Conservation (phyloP, 768 basidiomycete genomes). For the Chalciporus pseudorubinellus region DNA sequence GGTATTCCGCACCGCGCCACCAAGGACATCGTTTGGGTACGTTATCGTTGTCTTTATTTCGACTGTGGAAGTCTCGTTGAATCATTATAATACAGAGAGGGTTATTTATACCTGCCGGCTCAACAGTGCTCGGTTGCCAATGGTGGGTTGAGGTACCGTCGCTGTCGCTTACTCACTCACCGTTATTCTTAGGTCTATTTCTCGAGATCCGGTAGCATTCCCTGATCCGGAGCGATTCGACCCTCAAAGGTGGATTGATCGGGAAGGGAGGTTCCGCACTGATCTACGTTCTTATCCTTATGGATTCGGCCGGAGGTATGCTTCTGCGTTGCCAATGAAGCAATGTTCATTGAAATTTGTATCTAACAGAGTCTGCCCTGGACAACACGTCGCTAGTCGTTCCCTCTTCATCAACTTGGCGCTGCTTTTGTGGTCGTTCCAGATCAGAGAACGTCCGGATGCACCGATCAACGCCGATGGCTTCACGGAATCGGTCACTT, state of each 20-base stretch:
- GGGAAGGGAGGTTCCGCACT: constrained; percentile 42
- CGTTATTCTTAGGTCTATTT: constrained; percentile 41
- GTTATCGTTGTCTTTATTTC: neutral
- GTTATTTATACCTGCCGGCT: constrained; percentile 23
- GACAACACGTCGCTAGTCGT: constrained; percentile 48
- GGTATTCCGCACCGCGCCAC: constrained; percentile 62
- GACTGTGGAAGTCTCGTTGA: too few species aligned
- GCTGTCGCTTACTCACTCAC: neutral
- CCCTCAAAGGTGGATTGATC: constrained; percentile 53
- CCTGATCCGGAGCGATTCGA: constrained; percentile 57
- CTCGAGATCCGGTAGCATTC: constrained; percentile 53
- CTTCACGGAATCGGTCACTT: constrained; percentile 56
- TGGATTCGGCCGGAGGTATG: constrained; percentile 48
- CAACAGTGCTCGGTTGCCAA: constrained; percentile 16
- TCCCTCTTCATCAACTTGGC: constrained; percentile 63
- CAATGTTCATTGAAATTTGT: too few species aligned
- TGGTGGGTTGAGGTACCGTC: constrained; percentile 25
- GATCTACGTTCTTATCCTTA: constrained; percentile 49
- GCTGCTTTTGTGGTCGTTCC: constrained; percentile 61
- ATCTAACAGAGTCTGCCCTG: constrained; percentile 52
- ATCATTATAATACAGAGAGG: constrained; percentile 12
- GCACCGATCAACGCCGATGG: constrained; percentile 55
- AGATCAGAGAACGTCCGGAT: constrained; percentile 42
- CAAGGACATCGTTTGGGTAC: constrained; percentile 60
- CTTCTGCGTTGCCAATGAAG: too few species aligned